Conservation (phyloP, 2,329 filamentous ascomycete genomes). For the Camillea tinctor region DNA sequence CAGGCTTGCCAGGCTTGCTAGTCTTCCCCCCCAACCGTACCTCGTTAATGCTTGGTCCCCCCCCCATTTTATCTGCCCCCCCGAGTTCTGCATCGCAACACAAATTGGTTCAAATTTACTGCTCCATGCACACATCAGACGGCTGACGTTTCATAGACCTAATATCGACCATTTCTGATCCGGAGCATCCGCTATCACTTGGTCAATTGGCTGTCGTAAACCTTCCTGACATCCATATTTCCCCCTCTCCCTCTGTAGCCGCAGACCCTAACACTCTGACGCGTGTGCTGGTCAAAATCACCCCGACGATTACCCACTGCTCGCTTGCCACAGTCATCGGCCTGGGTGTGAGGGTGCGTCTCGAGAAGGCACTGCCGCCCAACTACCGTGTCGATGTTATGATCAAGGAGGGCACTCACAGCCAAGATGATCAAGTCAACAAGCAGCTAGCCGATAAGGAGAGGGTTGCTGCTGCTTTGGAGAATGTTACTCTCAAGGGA, state of each 20-base stretch:
- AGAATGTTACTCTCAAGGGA: constrained; percentile 86
- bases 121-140: constrained; percentile 11
- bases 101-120: neutral
- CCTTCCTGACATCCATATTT: constrained; percentile 86
- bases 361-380: constrained; percentile 87
- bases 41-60: neutral
- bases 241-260: constrained; percentile 59
- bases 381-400: constrained; percentile 89
- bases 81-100: neutral
- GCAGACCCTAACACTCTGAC: constrained; percentile 57
- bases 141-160: constrained; percentile 61
- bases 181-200: constrained; percentile 91
- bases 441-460: constrained; percentile 98
- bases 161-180: constrained; percentile 91
- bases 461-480: constrained; percentile 87
- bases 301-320: constrained; percentile 95
- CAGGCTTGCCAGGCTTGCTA: too few species aligned
- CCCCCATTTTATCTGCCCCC: neutral
- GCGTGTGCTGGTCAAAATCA: constrained; percentile 83
- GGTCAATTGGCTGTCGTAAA: constrained; percentile 94
- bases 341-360: constrained; percentile 82
- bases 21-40: neutral
- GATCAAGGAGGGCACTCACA: constrained; percentile 96
- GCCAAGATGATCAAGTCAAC: constrained; percentile 91
- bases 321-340: constrained; percentile 95